Evolutionary conservation across 2,329 filamentous ascomycete genomes (phyloP).

Genomic region (Immersiporthe knoxdaviesiana): DNA sequence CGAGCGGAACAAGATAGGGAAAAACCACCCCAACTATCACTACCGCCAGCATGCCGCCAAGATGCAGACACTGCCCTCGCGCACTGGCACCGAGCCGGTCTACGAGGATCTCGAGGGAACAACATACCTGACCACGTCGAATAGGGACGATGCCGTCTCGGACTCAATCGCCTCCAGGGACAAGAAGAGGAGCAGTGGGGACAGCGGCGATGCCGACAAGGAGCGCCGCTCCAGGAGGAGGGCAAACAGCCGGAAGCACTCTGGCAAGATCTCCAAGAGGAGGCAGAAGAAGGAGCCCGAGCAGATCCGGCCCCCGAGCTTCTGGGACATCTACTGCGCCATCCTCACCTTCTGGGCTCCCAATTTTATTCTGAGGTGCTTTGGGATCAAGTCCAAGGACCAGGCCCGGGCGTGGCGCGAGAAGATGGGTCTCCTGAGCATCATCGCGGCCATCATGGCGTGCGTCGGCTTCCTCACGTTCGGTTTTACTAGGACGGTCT

Average conservation of each 20-base stretch:
- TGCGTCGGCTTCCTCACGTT: conserved; percentile 96
- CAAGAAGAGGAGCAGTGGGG: conserved; percentile 40
- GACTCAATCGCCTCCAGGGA: conserved; percentile 47
- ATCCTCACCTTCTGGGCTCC: conserved; percentile 95
- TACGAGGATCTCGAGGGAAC: conserved; percentile 75
- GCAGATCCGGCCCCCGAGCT: conserved; percentile 75
- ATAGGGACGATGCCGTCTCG: conserved; percentile 50
- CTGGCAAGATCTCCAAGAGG: conserved; percentile 66
- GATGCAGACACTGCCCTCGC: conserved; percentile 87
- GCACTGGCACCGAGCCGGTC: conserved; percentile 89
- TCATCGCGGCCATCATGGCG: conserved; percentile 85
- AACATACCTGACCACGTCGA: conserved; percentile 56
- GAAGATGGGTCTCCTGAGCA: conserved; percentile 94
- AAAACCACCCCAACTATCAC: conserved; percentile 90
- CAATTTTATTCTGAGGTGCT: conserved; percentile 80
- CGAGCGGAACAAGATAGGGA: conserved; percentile 83
- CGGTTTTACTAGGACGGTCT: conserved; percentile 90
- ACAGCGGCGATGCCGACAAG: conserved; percentile 46
- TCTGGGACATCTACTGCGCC: conserved; percentile 96
- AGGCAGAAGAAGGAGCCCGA: conserved; percentile 57
- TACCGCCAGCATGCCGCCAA: conserved; percentile 94
- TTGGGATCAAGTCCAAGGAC: conserved; percentile 81
- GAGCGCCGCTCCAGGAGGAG: conserved; percentile 38
- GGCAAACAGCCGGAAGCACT: conserved; percentile 43
- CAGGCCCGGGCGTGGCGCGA: conserved; percentile 95